A percentile compares a stretch with the other conserved stretches of the same genome.
Evolutionary conservation across 495 filamentous ascomycete genomes (phyloP).

Genomic region (Cercophora sp.): DNA sequence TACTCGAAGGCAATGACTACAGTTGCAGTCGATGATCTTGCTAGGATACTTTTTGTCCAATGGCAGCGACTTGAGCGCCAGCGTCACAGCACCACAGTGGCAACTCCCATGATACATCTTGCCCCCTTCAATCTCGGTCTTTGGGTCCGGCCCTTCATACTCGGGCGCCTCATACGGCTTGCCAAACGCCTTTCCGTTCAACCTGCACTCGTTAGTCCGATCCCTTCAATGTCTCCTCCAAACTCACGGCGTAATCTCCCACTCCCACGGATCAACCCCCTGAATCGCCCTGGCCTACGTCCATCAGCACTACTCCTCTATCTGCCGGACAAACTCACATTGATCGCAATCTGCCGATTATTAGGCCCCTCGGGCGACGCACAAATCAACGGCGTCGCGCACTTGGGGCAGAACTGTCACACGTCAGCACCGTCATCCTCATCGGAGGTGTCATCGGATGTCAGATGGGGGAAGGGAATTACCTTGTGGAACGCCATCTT

Average conservation of each 20-base stretch:
- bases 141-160: conserved; percentile 39
- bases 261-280: conserved; percentile 33
- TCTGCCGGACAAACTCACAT: not conserved
- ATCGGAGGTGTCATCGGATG: too few relatives aligned
- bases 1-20: conserved; percentile 39
- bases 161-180: conserved; percentile 28
- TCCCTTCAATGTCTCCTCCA: not conserved
- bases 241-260: conserved; percentile 29
- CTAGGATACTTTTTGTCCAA: conserved; percentile 26
- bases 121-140: conserved; percentile 29
- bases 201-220: conserved; percentile 17
- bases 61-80: conserved; percentile 34
- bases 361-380: not conserved
- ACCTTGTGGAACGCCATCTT: conserved; percentile 28
- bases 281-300: conserved; percentile 28
- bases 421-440: too few relatives aligned
- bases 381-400: conserved; percentile 33
- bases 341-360: not conserved
- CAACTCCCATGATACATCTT: conserved; percentile 47
- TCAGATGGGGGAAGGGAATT: too few relatives aligned
- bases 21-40: conserved; percentile 31
- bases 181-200: conserved; percentile 30
- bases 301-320: not conserved
- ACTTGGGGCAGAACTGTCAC: conserved; percentile 46
- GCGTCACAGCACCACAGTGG: conserved; percentile 48